Base-by-base conservation (phyloP, 768 basidiomycete genomes). In the Hemileccinum rubropunctum region DNA sequence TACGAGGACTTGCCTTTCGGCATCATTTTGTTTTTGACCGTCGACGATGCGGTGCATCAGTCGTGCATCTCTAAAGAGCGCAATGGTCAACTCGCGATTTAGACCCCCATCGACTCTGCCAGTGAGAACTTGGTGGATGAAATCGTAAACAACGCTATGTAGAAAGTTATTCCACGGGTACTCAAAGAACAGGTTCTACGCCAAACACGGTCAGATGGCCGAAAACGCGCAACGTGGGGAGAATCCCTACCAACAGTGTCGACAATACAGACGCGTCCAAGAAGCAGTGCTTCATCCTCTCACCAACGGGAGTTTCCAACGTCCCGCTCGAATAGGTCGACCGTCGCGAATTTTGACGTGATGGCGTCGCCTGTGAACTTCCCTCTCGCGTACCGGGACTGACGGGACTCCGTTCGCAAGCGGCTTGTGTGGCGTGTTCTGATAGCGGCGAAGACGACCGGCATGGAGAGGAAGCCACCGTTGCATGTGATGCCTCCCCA, bases 141-240 rank as follows among this genome's bases (percentile, higher is more conserved):
- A 74, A 65, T 99, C 97, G 64, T 98, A 98, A 15, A 97, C 92
- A 27, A 94, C 87, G 60, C 91, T 93, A 65, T 99, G 97, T 27
- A 98, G 71, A 67, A 98, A 98, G 65, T 98, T 98, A 70, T 99
- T 98, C 87, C 91, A 92, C 1, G 95, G 94, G 61, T 87, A 97
- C 52, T 88, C 86, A 65, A 98, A 98, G 75, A 98, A 98, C 33
- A 98, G 76, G 59, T 95, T 90, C 93, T 95, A 23, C 13, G 23
- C 5, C 3, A 26, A 23, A 33, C 6, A 30, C 28, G 21, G 28
- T 53, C 17, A 56, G 52, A 49, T 39, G 21, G 42, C 23, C 7
- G 15, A 33, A 26, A 49, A 49, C 23, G 18, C 47, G 37, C 45
- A 35, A 34, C 45, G 28, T 11, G 32, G 17, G 23, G 45, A 34